Evolutionary conservation across 495 filamentous ascomycete genomes (phyloP).

Genomic region (Astrothelium subdiscretum): DNA sequence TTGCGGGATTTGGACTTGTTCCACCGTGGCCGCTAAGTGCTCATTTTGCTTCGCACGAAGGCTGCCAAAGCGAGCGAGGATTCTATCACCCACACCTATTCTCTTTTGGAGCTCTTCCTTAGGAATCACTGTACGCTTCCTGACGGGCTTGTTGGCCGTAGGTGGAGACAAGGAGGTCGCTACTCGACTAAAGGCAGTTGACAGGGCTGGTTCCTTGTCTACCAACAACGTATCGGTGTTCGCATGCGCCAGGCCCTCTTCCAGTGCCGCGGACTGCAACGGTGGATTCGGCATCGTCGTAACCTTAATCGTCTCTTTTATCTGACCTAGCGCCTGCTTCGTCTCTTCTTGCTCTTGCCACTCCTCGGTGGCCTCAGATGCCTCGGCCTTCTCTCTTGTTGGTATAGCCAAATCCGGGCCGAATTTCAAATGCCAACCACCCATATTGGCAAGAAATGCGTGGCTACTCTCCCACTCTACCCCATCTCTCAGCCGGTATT

Average conservation of each 20-base stretch:
- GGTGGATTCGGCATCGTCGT: not conserved
- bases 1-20: not conserved
- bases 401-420: not conserved
- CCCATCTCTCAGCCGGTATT: not conserved
- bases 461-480: not conserved
- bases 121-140: not conserved
- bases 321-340: not conserved
- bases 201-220: not conserved
- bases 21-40: not conserved
- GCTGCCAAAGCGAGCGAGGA: not conserved
- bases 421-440: not conserved
- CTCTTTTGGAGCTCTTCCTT: not conserved
- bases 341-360: not conserved
- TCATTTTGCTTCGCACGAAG: not conserved
- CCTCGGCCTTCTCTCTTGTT: not conserved
- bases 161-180: not conserved
- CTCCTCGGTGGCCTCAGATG: not conserved
- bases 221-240: not conserved
- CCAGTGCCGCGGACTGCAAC: not conserved
- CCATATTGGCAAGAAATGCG: conserved; percentile 4
- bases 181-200: not conserved
- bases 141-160: not conserved
- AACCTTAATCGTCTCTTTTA: not conserved
- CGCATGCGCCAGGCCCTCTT: not conserved
- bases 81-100: not conserved